phyloP scores from a whole-genome alignment of 2,329 filamentous ascomycete genomes.

The Hypoxylon sp. region DNA sequence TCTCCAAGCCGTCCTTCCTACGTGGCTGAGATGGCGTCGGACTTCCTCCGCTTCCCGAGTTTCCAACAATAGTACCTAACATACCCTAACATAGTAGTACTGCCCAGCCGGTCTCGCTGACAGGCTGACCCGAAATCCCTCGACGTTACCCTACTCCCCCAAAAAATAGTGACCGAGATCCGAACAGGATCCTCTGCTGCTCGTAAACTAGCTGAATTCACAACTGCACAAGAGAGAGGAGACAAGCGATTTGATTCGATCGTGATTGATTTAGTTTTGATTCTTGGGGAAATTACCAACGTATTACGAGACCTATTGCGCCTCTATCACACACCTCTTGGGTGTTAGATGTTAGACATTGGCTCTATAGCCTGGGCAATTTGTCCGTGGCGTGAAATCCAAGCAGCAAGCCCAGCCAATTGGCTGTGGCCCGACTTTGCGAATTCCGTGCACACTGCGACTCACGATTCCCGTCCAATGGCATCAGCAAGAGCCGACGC shows the following conservation, averaged over 20 bases:
- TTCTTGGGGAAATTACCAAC: background rate
- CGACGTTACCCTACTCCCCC: background rate
- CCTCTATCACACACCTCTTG: background rate
- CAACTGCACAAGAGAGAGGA: background rate
- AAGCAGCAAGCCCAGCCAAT: conserved; percentile 11
- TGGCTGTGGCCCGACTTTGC: conserved; percentile 1
- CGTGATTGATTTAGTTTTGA: conserved; percentile 4
- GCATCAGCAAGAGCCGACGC: conserved; percentile 16
- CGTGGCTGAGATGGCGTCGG: background rate
- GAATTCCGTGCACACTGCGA: conserved; percentile 23
- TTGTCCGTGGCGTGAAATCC: background rate
- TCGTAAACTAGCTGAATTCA: background rate
- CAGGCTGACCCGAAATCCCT: background rate
- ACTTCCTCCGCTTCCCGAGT: background rate
- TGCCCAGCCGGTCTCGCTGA: background rate
- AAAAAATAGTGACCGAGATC: background rate
- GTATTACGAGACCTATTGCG: conserved; percentile 19
- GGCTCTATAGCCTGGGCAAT: conserved; percentile 1
- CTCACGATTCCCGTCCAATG: conserved; percentile 14
- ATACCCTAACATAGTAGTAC: background rate
- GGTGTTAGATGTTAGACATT: conserved; percentile 8
- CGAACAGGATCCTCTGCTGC: background rate
- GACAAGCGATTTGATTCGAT: background rate
- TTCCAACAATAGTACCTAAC: background rate
- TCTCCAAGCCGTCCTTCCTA: background rate